phyloP scores from a whole-genome alignment of 176 grass and related monocot genomes.

The Aegilops longissima region DNA sequence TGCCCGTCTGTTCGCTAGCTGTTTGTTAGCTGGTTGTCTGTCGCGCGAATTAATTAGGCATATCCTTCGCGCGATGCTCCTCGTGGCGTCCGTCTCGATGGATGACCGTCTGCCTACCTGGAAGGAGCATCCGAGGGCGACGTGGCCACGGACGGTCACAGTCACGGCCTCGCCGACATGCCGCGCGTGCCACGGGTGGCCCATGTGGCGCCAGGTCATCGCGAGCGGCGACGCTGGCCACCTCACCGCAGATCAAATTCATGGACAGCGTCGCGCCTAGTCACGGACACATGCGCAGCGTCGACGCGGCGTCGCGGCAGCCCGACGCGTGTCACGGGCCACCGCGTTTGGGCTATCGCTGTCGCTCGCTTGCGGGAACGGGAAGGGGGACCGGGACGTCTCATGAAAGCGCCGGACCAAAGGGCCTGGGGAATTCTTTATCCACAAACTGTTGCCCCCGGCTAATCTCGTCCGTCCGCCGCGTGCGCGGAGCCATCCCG shows the following conservation, averaged over 20 bases:
- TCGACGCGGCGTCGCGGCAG: not conserved
- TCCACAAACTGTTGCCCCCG: not conserved
- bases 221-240: not conserved
- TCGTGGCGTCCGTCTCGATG: not conserved
- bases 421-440: not conserved
- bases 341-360: not conserved
- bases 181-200: not conserved
- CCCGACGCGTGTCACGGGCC: slow-evolving; percentile 20
- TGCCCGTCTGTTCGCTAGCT: not conserved
- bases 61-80: not conserved
- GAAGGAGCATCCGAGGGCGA: not conserved
- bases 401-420: slow-evolving; percentile 26
- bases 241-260: not conserved
- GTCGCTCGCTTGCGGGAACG: not conserved
- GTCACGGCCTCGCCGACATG: not conserved
- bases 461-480: not conserved
- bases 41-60: not conserved
- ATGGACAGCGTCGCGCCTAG: not conserved
- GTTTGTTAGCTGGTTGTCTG: not conserved
- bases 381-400: not conserved
- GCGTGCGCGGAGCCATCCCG: not conserved
- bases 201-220: slow-evolving; percentile 19
- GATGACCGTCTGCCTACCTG: not conserved
- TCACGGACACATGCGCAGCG: slow-evolving; percentile 5
- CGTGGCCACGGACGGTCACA: not conserved